Percentiles rank a stretch among this genome's conserved stretches.
These are phyloP conservation scores for Persicaria tinctoria DNA, from an alignment of 148 eudicot genomes.

Conservation along the genomic window DNA sequence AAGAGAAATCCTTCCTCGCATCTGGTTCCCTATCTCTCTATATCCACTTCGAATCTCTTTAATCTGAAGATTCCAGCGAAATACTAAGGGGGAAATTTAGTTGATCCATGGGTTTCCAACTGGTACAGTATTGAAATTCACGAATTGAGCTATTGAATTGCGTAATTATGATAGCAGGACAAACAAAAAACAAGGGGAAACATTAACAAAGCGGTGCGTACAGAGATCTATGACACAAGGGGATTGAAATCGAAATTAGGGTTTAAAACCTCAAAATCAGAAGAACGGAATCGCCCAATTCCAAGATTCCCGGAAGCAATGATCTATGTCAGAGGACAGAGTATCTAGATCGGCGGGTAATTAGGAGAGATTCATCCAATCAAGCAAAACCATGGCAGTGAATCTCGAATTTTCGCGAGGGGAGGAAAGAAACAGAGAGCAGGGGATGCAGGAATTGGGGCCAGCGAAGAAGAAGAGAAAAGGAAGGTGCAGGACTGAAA, in stretches of 20 bases:
- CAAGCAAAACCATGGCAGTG: neutral
- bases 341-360: neutral
- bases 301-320: neutral
- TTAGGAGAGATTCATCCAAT: neutral
- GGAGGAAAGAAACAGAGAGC: neutral
- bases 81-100: neutral
- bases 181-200: too few relatives aligned
- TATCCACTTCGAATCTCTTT: neutral
- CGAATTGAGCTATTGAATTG: too few relatives aligned
- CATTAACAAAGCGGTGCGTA: neutral
- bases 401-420: neutral
- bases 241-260: neutral
- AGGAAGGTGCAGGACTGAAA: too few relatives aligned
- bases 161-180: too few relatives aligned
- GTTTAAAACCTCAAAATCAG: neutral
- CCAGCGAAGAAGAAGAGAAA: too few relatives aligned
- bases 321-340: neutral
- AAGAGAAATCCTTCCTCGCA: neutral
- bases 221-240: neutral
- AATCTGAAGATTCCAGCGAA: neutral
- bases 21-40: neutral
- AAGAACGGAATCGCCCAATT: neutral
- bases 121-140: too few relatives aligned
- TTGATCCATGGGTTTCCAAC: neutral
- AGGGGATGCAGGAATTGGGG: too few relatives aligned